Evolutionary conservation across 768 basidiomycete genomes (phyloP).

Genomic region (Leccinellum albellum): DNA sequence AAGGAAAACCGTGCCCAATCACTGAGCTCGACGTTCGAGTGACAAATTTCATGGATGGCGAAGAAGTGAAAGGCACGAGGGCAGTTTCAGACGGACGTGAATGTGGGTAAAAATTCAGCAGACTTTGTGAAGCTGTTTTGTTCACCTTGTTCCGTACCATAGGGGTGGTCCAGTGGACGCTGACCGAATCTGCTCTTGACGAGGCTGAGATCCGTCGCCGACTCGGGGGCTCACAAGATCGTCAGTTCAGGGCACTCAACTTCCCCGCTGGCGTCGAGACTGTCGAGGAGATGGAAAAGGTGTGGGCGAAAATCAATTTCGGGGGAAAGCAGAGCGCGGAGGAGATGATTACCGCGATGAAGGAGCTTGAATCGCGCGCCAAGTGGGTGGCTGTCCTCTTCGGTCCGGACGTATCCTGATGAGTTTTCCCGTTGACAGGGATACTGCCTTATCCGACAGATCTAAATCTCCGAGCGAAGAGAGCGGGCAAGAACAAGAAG

Average conservation of each 20-base stretch:
- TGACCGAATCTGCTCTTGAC: slow-evolving; percentile 38
- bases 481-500: background rate
- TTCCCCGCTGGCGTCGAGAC: slow-evolving; percentile 47
- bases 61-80: slow-evolving; percentile 38
- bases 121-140: background rate
- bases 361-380: background rate
- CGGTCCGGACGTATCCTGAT: too few species aligned
- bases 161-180: slow-evolving; percentile 65
- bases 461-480: background rate
- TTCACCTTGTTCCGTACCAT: slow-evolving; percentile 1
- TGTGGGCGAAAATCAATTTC: slow-evolving; percentile 32
- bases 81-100: slow-evolving; percentile 18
- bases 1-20: slow-evolving; percentile 41
- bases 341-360: slow-evolving; percentile 2
- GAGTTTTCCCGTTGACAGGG: background rate
- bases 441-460: background rate
- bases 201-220: slow-evolving; percentile 35
- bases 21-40: slow-evolving; percentile 54
- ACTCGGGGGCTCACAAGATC: slow-evolving; percentile 33
- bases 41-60: slow-evolving; percentile 41
- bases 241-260: slow-evolving; percentile 44
- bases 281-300: slow-evolving; percentile 25
- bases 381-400: background rate
- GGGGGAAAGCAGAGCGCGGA: slow-evolving; percentile 10
- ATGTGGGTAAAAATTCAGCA: slow-evolving; percentile 12